Evolutionary conservation across 2,329 filamentous ascomycete genomes (phyloP).

Genomic region (Hypoxylon sp.): DNA sequence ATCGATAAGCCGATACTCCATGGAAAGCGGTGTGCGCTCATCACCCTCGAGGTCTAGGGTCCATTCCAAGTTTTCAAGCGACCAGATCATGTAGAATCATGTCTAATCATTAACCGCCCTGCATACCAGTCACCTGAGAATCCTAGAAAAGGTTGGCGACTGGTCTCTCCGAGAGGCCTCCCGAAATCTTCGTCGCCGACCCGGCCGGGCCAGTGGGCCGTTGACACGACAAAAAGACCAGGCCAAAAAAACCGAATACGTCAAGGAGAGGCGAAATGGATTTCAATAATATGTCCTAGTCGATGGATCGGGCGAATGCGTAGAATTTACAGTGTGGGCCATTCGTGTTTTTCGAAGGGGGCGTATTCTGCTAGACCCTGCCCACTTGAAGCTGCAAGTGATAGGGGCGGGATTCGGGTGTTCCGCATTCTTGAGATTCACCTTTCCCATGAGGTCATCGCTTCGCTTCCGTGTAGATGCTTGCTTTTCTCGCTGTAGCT

Average conservation of each 20-base stretch:
- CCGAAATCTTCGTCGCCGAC: constrained; percentile 33
- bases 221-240: constrained; percentile 35
- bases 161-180: constrained; percentile 34
- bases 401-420: constrained; percentile 31
- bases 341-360: constrained; percentile 27
- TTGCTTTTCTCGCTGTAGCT: constrained; percentile 11
- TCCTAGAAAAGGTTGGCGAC: constrained; percentile 11
- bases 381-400: neutral
- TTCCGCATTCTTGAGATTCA: constrained; percentile 31
- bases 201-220: constrained; percentile 40
- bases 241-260: constrained; percentile 27
- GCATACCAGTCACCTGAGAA: constrained; percentile 11
- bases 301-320: constrained; percentile 23
- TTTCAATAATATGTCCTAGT: constrained; percentile 8
- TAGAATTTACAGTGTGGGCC: constrained; percentile 24
- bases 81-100: constrained; percentile 3
- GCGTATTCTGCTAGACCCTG: constrained; percentile 22
- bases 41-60: constrained; percentile 13
- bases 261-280: constrained; percentile 37
- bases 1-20: constrained; percentile 19
- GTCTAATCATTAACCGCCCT: constrained; percentile 27
- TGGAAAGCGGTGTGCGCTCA: constrained; percentile 26
- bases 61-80: constrained; percentile 3
- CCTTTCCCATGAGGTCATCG: constrained; percentile 42
- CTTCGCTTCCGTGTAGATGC: constrained; percentile 33